A percentile compares a stretch with the other conserved stretches of the same genome.
phyloP scores from a whole-genome alignment of 805 yeast genomes.

The Nakazawaea ishiwadae region DNA sequence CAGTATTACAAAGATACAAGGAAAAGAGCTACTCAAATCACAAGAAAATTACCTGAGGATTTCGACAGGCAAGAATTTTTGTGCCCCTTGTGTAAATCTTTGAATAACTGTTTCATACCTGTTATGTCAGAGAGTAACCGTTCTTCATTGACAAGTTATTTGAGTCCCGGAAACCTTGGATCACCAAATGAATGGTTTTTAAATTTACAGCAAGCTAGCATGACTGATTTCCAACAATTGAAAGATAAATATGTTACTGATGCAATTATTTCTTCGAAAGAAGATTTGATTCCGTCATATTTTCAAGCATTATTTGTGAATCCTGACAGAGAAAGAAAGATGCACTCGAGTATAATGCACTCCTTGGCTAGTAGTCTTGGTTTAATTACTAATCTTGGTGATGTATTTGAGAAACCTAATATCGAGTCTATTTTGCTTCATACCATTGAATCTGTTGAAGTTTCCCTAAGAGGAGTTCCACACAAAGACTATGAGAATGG shows the following conservation, averaged over 20 bases:
- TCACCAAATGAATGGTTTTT: conserved; percentile 11
- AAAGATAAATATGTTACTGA: conserved; percentile 2
- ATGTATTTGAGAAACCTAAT: conserved; percentile 9
- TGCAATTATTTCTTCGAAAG: neutral
- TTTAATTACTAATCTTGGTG: conserved; percentile 5
- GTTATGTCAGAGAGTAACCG: conserved; percentile 53
- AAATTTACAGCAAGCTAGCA: conserved; percentile 24
- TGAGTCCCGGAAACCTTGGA: neutral
- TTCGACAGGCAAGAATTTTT: conserved; percentile 65
- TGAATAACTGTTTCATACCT: conserved; percentile 82
- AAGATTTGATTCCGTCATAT: conserved; percentile 2
- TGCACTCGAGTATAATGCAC: conserved; percentile 9
- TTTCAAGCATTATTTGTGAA: conserved; percentile 7
- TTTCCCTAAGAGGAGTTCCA: conserved; percentile 51
- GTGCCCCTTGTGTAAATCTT: conserved; percentile 88
- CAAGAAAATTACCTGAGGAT: conserved; percentile 69
- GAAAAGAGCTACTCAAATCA: conserved; percentile 61
- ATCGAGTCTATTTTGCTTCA: conserved; percentile 32
- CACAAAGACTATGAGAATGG: conserved; percentile 25
- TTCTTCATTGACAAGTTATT: conserved; percentile 19
- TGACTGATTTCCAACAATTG: conserved; percentile 17
- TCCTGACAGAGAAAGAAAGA: conserved; percentile 6
- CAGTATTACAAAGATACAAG: conserved; percentile 56
- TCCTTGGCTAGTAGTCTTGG: conserved; percentile 10
- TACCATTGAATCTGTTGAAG: conserved; percentile 62